Evolutionary conservation across 768 basidiomycete genomes (phyloP).

Genomic region (Bullera alba): DNA sequence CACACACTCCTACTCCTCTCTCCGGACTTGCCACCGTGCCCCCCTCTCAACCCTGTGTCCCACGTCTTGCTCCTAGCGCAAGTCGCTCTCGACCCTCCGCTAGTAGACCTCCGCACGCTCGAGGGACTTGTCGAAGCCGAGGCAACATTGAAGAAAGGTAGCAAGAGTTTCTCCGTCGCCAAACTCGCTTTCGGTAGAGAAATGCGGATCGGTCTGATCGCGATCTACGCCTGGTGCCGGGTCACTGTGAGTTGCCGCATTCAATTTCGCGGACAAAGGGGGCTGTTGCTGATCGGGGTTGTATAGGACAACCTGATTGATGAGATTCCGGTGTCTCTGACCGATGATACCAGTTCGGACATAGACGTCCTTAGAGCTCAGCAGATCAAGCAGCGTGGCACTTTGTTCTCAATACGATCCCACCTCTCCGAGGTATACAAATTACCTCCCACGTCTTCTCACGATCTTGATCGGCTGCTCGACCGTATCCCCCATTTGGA

Average conservation of each 20-base stretch:
- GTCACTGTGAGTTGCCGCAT: conserved; percentile 30
- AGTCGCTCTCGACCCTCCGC: conserved; percentile 32
- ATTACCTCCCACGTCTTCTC: conserved; percentile 1
- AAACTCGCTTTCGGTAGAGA: conserved; percentile 43
- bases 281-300: not conserved
- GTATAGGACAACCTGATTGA: conserved; percentile 44
- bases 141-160: conserved; percentile 34
- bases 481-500: conserved; percentile 22
- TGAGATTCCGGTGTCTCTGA: conserved; percentile 9
- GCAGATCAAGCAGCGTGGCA: too few species aligned
- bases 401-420: conserved; percentile 14
- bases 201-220: conserved; percentile 39
- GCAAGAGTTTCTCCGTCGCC: conserved; percentile 43
- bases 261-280: not conserved
- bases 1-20: conserved; percentile 60
- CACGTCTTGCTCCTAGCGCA: conserved; percentile 32
- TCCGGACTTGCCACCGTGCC: conserved; percentile 51
- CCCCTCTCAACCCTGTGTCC: conserved; percentile 22
- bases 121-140: conserved; percentile 21
- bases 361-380: conserved; percentile 11
- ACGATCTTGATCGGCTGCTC: conserved; percentile 18
- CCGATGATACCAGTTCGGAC: not conserved
- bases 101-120: conserved; percentile 18
- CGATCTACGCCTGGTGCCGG: conserved; percentile 43
- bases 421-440: conserved; percentile 17